Evolutionary conservation across 2,329 filamentous ascomycete genomes (phyloP).

Genomic region (Ophiosphaerella narmari): DNA sequence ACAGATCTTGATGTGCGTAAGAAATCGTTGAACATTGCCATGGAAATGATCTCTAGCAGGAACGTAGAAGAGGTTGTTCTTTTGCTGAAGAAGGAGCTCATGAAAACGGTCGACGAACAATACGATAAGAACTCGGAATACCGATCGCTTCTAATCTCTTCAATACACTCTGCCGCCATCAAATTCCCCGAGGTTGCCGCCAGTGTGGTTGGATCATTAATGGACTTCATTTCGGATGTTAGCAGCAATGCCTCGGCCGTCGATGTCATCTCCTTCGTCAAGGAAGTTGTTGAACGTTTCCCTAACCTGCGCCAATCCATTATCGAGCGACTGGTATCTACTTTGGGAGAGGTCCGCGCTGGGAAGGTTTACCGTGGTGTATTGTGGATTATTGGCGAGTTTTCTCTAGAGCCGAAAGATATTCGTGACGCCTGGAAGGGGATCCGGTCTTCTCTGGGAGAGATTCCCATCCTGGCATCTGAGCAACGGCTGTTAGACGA

Average conservation of each 20-base stretch:
- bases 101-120: conserved; percentile 97
- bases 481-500: conserved; percentile 92
- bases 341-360: conserved; percentile 88
- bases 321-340: conserved; percentile 84
- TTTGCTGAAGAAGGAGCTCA: conserved; percentile 93
- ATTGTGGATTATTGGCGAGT: conserved; percentile 97
- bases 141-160: conserved; percentile 90
- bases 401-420: conserved; percentile 89
- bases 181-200: conserved; percentile 98
- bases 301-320: conserved; percentile 86
- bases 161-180: conserved; percentile 97
- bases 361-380: conserved; percentile 97
- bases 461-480: conserved; percentile 94
- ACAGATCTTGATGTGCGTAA: conserved; percentile 93
- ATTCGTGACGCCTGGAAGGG: conserved; percentile 97
- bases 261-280: conserved; percentile 97
- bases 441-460: conserved; percentile 89
- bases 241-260: conserved; percentile 97
- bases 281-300: conserved; percentile 98
- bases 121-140: conserved; percentile 75
- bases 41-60: conserved; percentile 98
- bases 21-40: conserved; percentile 85
- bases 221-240: conserved; percentile 99
- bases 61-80: conserved; percentile 98
- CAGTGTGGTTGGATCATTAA: conserved; percentile 92